A percentile compares a stretch with the other conserved stretches of the same genome.
Conservation (phyloP, 345 rosid genomes). For the Rhodomyrtus tomentosa region DNA sequence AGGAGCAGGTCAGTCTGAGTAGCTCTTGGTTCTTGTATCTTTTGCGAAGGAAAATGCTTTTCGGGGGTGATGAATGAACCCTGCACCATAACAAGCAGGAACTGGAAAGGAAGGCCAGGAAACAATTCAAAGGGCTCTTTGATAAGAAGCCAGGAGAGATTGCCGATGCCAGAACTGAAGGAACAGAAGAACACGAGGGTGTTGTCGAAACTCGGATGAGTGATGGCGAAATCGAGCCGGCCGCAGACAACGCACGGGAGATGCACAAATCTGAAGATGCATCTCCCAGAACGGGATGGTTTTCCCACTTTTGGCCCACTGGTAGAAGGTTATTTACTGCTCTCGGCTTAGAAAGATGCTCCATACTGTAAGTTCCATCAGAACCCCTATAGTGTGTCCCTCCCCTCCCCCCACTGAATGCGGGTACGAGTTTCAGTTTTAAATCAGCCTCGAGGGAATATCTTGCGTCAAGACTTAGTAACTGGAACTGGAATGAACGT, state of each 20-base stretch:
- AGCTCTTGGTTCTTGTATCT: not conserved
- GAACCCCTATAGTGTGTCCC: not conserved
- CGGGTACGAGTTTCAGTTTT: not conserved
- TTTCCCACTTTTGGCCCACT: constrained; percentile 41
- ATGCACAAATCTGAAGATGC: constrained; percentile 10
- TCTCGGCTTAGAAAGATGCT: constrained; percentile 34
- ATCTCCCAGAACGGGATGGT: constrained; percentile 18
- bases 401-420: not conserved
- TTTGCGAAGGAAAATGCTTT: not conserved
- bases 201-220: constrained; percentile 2
- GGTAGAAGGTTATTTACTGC: constrained; percentile 26
- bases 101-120: constrained; percentile 59
- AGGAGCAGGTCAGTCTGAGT: constrained; percentile 42
- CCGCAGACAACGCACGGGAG: constrained; percentile 9
- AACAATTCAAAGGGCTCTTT: constrained; percentile 87
- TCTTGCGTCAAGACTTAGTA: not conserved
- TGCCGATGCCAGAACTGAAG: constrained; percentile 26
- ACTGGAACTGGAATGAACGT: not conserved
- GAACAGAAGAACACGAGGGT: constrained; percentile 2
- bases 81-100: constrained; percentile 32
- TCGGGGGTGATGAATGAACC: not conserved
- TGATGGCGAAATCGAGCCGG: not conserved
- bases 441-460: not conserved
- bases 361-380: constrained; percentile 21
- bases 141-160: constrained; percentile 97